phyloP scores from a whole-genome alignment of 768 basidiomycete species.

The Candolleomyces aberdarensis region DNA sequence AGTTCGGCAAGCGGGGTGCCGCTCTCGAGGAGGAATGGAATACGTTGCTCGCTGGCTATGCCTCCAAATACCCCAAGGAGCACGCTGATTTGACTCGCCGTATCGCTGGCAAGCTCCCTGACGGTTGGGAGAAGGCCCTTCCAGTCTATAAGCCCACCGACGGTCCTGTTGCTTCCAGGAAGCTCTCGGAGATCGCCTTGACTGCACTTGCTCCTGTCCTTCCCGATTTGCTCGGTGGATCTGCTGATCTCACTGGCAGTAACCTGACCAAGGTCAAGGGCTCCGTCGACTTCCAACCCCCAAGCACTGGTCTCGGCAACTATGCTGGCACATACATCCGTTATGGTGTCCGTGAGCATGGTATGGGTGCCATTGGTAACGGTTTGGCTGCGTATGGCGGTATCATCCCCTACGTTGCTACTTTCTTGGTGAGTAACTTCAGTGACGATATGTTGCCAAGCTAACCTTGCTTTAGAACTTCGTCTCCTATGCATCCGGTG shows the following conservation, averaged over 20 bases:
- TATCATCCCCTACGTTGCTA: slow-evolving; percentile 87
- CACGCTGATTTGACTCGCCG: slow-evolving; percentile 85
- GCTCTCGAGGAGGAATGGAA: slow-evolving; percentile 75
- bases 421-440: slow-evolving; percentile 68
- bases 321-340: slow-evolving; percentile 91
- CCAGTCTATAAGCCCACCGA: slow-evolving; percentile 85
- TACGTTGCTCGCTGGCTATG: slow-evolving; percentile 62
- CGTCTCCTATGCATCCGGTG: slow-evolving; percentile 91
- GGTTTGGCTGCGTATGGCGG: slow-evolving; percentile 88
- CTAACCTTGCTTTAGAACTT: slow-evolving; percentile 62
- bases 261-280: slow-evolving; percentile 88
- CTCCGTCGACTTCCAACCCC: slow-evolving; percentile 89
- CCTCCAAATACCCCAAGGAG: slow-evolving; percentile 76
- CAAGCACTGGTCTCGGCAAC: slow-evolving; percentile 76
- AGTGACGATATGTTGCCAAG: not conserved
- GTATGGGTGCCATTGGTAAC: slow-evolving; percentile 94
- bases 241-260: slow-evolving; percentile 88
- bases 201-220: slow-evolving; percentile 69
- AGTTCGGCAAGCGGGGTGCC: slow-evolving; percentile 69
- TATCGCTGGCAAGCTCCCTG: slow-evolving; percentile 77
- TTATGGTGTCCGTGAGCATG: slow-evolving; percentile 97
- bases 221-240: slow-evolving; percentile 87
- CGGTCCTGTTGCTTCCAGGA: slow-evolving; percentile 85
- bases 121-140: slow-evolving; percentile 81
- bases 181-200: slow-evolving; percentile 88